Evolutionary conservation across 345 rosid genomes (phyloP), one percentile per base, ranked within the genome.

Genomic region (Euphorbia tirucalli): DNA sequence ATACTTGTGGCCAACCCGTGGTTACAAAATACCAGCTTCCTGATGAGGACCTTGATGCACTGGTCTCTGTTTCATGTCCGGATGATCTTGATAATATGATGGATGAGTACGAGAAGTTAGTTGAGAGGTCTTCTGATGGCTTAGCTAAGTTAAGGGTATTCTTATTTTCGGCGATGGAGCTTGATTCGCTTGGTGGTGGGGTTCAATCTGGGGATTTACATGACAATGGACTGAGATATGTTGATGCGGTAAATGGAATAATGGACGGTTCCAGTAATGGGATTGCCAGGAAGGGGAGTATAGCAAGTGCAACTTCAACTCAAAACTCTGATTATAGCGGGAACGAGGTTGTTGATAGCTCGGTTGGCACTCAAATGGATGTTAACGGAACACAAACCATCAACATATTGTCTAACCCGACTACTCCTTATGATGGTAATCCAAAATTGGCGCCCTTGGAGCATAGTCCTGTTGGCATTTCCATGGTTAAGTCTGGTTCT

Each of bases 11-110:
- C 41, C 89, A 85, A 68, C 84, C 85, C 32, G 88, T 79, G 49
- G 82, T 82, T 76, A 81, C 88, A 31, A 90, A 88, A 81, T 88
- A 85, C 76, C 96, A 90, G 85, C 91, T 88, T 64, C 96, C 93
- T 44, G 88, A 85, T 65, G 96, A 90, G 84, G 96, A 90, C 75
- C 89, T 90, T 77, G 96, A 90, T 79, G 88, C 96, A 9, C 79
- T 90, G 78, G 89, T 90, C 30, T 88, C 96, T 1, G 85, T 90
- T 76, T 84, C 91, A 13, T 87, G 89, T 66, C 78, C 86, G 10
- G 96, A 90, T 69, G 96, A 90, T 82, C 89, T 90, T 41, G 90
- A 87, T 74, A 86, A 88, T 73, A 87, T 90, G 96, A 85, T 90
- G 91, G 93, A 87, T 37, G 93, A 90, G 82, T 90, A 85, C 83